phyloP scores from a whole-genome alignment of 2,329 filamentous ascomycete species.

The Botrytis elliptica region DNA sequence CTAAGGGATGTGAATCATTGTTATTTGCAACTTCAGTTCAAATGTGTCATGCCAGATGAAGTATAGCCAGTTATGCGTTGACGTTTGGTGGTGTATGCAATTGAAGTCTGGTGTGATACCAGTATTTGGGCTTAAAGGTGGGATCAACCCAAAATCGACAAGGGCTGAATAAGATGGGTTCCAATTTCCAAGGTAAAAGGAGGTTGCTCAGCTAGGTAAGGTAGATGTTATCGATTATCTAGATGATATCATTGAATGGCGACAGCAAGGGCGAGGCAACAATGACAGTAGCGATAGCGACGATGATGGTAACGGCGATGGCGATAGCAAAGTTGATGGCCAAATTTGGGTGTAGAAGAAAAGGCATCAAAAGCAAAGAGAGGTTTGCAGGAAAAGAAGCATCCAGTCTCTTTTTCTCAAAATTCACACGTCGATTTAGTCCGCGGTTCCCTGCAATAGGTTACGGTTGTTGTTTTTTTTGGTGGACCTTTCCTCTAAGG shows the following conservation, averaged over 20 bases:
- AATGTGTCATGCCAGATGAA: background rate
- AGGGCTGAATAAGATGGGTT: constrained; percentile 2
- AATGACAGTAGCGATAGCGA: background rate
- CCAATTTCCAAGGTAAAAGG: background rate
- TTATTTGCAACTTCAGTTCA: background rate
- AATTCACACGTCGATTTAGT: background rate
- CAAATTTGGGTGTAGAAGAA: background rate
- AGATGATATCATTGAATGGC: background rate
- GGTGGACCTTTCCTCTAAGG: background rate
- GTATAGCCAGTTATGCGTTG: constrained; percentile 1
- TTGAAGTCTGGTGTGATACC: background rate
- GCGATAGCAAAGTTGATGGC: background rate
- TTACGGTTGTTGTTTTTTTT: background rate
- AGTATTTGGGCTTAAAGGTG: background rate
- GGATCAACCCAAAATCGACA: background rate
- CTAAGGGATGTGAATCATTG: background rate
- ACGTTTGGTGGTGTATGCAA: background rate
- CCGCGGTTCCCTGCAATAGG: background rate
- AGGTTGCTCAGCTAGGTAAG: constrained; percentile 1
- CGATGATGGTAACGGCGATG: background rate
- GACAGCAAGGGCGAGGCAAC: background rate
- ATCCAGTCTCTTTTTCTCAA: constrained; percentile 1
- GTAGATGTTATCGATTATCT: background rate
- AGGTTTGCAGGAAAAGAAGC: background rate
- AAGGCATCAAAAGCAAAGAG: background rate